Conservation (phyloP, 768 basidiomycete genomes). For the Xanthoconium stramineum region DNA sequence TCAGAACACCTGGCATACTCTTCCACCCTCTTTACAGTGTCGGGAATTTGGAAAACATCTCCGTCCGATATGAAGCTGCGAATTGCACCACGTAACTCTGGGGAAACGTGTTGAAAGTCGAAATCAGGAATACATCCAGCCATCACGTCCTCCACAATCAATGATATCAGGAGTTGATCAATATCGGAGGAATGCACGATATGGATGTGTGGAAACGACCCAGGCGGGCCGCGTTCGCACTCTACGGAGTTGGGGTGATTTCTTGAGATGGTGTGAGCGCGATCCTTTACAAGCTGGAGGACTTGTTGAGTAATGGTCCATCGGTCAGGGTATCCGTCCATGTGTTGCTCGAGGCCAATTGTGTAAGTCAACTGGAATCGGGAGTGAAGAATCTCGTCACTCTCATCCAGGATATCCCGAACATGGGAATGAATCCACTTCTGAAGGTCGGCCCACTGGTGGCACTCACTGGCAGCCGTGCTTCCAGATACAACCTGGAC, state of each 20-base stretch:
- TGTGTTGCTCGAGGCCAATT: not conserved
- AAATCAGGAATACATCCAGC: not conserved
- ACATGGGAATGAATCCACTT: not conserved
- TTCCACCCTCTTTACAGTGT: not conserved
- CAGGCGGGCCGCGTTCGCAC: not conserved
- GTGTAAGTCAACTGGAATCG: not conserved
- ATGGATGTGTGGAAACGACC: not conserved
- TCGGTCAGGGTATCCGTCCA: not conserved
- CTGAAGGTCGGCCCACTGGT: not conserved
- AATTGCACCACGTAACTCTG: not conserved
- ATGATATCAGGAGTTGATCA: not conserved
- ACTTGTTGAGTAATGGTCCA: not conserved
- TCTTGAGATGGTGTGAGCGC: not conserved
- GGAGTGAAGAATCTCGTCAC: not conserved
- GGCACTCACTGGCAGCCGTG: too few relatives aligned
- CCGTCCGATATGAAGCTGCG: not conserved
- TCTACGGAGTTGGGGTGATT: not conserved
- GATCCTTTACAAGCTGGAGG: not conserved
- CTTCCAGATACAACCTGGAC: not conserved
- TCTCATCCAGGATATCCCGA: not conserved
- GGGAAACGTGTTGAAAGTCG: not conserved
- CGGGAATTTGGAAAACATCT: not conserved
- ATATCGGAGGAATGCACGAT: not conserved
- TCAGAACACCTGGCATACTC: not conserved
- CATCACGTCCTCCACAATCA: not conserved